phyloP scores from a whole-genome alignment of 2,329 filamentous ascomycete species.

The Alternaria rosae region DNA sequence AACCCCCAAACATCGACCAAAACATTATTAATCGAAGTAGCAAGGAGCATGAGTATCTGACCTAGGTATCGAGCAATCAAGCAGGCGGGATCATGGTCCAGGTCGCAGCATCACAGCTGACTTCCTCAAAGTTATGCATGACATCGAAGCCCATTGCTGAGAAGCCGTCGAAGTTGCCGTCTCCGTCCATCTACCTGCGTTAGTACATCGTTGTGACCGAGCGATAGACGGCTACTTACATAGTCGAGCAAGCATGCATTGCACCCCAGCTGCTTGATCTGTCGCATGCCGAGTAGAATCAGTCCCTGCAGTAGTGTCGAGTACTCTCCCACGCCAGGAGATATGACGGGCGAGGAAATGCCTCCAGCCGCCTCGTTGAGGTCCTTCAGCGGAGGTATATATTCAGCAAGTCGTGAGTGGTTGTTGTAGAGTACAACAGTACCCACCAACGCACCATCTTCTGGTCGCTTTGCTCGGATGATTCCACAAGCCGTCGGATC shows the following conservation, averaged over 20 bases:
- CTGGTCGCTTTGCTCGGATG: conserved; percentile 77
- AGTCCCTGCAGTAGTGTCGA: conserved; percentile 78
- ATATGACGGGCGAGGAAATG: conserved; percentile 81
- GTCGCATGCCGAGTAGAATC: conserved; percentile 79
- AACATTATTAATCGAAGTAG: neutral
- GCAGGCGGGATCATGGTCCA: conserved; percentile 65
- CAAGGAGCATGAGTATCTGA: neutral
- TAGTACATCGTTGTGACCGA: conserved; percentile 23
- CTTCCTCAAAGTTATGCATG: conserved; percentile 81
- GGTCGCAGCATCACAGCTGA: conserved; percentile 71
- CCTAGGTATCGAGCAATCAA: neutral
- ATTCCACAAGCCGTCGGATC: conserved; percentile 79
- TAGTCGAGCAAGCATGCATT: conserved; percentile 78
- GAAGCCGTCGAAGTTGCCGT: conserved; percentile 76
- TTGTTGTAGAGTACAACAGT: conserved; percentile 81
- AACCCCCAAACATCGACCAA: neutral
- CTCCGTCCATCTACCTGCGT: conserved; percentile 68
- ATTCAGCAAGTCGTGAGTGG: conserved; percentile 71
- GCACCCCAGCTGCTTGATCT: conserved; percentile 80
- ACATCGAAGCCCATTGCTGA: conserved; percentile 81
- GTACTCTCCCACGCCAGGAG: conserved; percentile 71
- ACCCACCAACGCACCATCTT: conserved; percentile 73
- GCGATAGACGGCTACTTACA: conserved; percentile 62
- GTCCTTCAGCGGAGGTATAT: conserved; percentile 72
- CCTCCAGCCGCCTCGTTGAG: conserved; percentile 70